Base-by-base conservation (phyloP, 2,329 filamentous ascomycete species). In the Atkinsonella hypoxylon region DNA sequence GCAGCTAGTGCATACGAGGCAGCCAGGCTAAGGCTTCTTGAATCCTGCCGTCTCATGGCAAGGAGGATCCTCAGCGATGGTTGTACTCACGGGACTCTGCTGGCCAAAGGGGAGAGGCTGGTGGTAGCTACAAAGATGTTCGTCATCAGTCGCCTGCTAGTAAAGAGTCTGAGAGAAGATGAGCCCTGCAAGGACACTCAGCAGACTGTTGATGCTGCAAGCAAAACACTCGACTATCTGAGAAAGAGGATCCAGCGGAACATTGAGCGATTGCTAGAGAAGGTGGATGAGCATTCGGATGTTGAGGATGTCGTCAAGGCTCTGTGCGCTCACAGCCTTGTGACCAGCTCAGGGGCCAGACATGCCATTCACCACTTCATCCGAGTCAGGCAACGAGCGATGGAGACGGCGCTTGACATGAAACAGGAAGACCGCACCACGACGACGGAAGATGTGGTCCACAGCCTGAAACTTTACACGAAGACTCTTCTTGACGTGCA, bases 311-410 rank as follows among this genome's bases (percentile, higher is more conserved):
- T 93, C 15, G 71, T 91, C 12, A 83, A 88, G 58, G 82, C 84
- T 0, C 74, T 96, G 57, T 86, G 83, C 51, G 89, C 90, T 0
- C 90, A 89, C 63, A 89, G 88, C 54, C 73, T 97, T 47, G 81
- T 83, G 1, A 89, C 85, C 3, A 94, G 81, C 59, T 89, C 85
- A 0, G 86, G 89, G 0, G 82, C 87, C 0, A 82, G 79, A 51
- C 89, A 95, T 62, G 85, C 88, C 0, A 67, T 96, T 49, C 74
- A 80, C 8, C 83, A 93, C 66, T 91, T 96, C 59, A 75, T 94
- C 47, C 76, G 82, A 48, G 77, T 89, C 8, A 77, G 91, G 43
- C 76, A 79, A 40, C 79, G 85, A 51, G 82, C 82, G 31, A 82
- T 95, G 59, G 72, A 77, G 0, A 67, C 76, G 39, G 76, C 79